A percentile compares a stretch with the other conserved stretches of the same genome.
phyloP scores from a whole-genome alignment of 176 grass and related monocot genomes.

The Triticum urartu region DNA sequence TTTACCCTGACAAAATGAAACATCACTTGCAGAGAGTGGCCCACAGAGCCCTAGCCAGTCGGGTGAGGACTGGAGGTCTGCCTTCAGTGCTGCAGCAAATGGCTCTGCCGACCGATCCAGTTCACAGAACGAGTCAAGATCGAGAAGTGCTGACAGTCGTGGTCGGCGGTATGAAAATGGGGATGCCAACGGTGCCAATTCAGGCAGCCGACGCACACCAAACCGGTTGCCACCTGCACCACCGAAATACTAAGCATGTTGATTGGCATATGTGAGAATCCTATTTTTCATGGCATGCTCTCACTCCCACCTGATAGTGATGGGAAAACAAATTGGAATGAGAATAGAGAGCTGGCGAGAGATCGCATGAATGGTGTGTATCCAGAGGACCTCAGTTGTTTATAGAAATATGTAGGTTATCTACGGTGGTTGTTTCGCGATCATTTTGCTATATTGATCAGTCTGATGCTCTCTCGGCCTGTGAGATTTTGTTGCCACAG shows the following conservation, averaged over 20 bases:
- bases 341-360: constrained; percentile 17
- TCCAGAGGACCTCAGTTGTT: constrained; percentile 51
- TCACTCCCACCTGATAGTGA: neutral
- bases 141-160: constrained; percentile 64
- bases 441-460: constrained; percentile 47
- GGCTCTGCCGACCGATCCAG: constrained; percentile 46
- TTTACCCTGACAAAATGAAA: constrained; percentile 21
- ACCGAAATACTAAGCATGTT: constrained; percentile 54
- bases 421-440: constrained; percentile 22
- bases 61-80: constrained; percentile 94
- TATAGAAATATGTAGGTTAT: constrained; percentile 63
- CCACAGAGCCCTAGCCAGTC: constrained; percentile 47
- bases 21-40: constrained; percentile 63
- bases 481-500: constrained; percentile 47
- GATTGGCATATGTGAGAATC: constrained; percentile 19
- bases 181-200: constrained; percentile 51
- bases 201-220: constrained; percentile 68
- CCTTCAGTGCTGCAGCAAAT: constrained; percentile 72
- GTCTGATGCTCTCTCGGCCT: constrained; percentile 32
- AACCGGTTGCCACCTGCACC: constrained; percentile 82
- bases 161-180: constrained; percentile 76
- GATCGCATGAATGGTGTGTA: constrained; percentile 38
- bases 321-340: constrained; percentile 3
- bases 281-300: constrained; percentile 29
- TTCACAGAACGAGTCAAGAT: constrained; percentile 67